Evolutionary conservation across 768 basidiomycete species (phyloP).

Genomic region (Tephrocybe rancida): DNA sequence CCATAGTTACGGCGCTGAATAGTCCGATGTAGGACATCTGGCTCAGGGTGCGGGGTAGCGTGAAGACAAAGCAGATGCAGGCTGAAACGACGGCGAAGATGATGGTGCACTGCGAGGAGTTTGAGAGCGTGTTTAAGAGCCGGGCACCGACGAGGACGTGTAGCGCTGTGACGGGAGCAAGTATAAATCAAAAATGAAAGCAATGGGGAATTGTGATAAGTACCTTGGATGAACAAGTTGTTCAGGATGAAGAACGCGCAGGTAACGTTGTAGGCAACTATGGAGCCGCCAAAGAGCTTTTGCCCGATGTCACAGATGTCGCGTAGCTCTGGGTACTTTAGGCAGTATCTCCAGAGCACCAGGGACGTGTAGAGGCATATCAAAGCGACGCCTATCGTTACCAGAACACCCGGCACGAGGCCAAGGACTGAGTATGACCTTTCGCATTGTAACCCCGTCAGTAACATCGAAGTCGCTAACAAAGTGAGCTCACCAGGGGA

Average conservation of each 20-base stretch:
- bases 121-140: conserved; percentile 46
- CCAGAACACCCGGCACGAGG: conserved; percentile 42
- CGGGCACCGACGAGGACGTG: conserved; percentile 51
- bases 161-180: conserved; percentile 31
- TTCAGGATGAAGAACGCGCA: conserved; percentile 56
- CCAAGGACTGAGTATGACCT: conserved; percentile 49
- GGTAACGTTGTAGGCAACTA: conserved; percentile 50
- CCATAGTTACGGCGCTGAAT: conserved; percentile 47
- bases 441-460: too few relatives aligned
- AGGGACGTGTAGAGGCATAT: conserved; percentile 48
- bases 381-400: conserved; percentile 40
- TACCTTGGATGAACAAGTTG: conserved; percentile 60
- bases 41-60: conserved; percentile 43
- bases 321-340: conserved; percentile 49
- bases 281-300: conserved; percentile 47
- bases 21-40: conserved; percentile 43
- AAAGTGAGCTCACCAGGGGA: conserved; percentile 40
- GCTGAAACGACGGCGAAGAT: conserved; percentile 36
- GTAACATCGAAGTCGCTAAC: too few relatives aligned
- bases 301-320: conserved; percentile 57
- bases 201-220: not conserved
- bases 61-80: conserved; percentile 41
- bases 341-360: conserved; percentile 48
- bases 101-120: conserved; percentile 43
- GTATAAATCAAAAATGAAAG: not conserved